phyloP scores from a whole-genome alignment of 148 eudicot genomes.

The Talinum fruticosum region DNA sequence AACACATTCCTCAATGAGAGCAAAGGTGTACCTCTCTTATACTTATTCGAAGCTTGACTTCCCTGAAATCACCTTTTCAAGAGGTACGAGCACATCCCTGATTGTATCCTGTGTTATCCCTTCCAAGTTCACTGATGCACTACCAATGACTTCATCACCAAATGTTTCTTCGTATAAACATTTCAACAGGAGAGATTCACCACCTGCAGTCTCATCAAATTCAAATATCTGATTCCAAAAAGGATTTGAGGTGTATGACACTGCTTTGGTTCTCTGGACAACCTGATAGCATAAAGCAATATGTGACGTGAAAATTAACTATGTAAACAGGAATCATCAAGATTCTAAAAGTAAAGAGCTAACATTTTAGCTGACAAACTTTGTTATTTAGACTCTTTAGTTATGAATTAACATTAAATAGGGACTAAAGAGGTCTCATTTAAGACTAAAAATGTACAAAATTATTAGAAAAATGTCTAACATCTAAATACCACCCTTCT shows the following conservation, averaged over 20 bases:
- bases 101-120: conserved; percentile 66
- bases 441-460: not conserved
- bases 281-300: conserved; percentile 35
- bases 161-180: conserved; percentile 77
- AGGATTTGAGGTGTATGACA: conserved; percentile 47
- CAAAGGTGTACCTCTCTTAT: conserved; percentile 49
- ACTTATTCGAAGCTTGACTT: conserved; percentile 66
- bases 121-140: conserved; percentile 86
- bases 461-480: not conserved
- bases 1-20: not conserved
- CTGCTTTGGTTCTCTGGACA: conserved; percentile 56
- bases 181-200: conserved; percentile 80
- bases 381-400: not conserved
- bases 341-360: not conserved
- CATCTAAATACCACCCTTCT: not conserved
- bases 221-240: conserved; percentile 88
- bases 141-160: conserved; percentile 85
- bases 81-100: conserved; percentile 81
- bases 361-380: conserved; percentile 1
- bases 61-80: conserved; percentile 92
- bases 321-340: not conserved
- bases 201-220: conserved; percentile 87
- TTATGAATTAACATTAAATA: not conserved
- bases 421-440: not conserved
- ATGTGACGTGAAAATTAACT: not conserved